Evolutionary conservation across 1,139 yeast species (phyloP), one percentile per base, ranked within the genome.

Genomic region (Candida sanyaensis): DNA sequence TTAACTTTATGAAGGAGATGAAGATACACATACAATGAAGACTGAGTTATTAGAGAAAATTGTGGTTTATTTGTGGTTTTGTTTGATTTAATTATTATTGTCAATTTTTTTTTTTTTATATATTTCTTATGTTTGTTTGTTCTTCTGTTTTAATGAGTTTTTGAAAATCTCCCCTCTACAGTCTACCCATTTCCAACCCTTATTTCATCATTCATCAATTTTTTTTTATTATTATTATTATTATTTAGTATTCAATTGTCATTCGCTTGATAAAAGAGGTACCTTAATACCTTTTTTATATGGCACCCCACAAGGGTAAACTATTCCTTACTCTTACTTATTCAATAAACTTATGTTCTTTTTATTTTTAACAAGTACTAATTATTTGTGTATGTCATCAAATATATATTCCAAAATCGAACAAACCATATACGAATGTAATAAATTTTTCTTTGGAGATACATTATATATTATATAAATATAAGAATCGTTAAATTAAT

Each of bases 371-470:
- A 17, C 17, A 33, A 7, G 26, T 9, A 17, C 17, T 23, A 27
- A 27, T 37, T 37, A 27, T 37, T 37, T 37, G 41, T 37, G 32
- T 37, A 37, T 37, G 41, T 27, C 32, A 27, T 37, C 23, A 37
- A 37, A 37, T 27, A 37, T 37, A 37, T 27, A 37, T 37, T 27
- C 31, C 17, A 37, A 12, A 27, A 26, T 17, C 13, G 32, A 37
- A 27, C 10, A 37, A 37, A n/a, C 3, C 6, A 37, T 13, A 11
- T 4, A 27, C 12, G 23, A 9, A 27, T 3, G 7, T 36, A 11
- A n/a, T n/a, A 10, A 24, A n/a, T 10, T n/a, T 13, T n/a, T 7
- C 6, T 13, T 10, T 8, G 12, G 27, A 37, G 28, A 26, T 26
- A 6, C 4, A 26, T 26, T 6, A 26, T 26, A 26, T 12, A 37